A percentile compares a stretch with the other conserved stretches of the same genome.
Evolutionary conservation across 140 eudicot genomes (phyloP).

Genomic region (Bidens hawaiensis): DNA sequence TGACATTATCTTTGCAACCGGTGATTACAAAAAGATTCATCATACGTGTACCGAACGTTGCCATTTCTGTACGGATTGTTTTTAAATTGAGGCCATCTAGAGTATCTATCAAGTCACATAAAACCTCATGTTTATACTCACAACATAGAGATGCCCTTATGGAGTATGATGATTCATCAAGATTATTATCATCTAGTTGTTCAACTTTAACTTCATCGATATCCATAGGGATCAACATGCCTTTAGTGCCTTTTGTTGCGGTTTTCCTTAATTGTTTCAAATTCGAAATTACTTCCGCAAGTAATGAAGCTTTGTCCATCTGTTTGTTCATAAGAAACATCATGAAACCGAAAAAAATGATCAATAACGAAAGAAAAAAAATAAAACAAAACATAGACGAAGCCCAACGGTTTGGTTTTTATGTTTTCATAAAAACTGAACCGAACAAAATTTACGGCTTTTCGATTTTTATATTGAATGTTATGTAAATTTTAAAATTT

Average conservation of each 20-base stretch:
- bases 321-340: conserved; percentile 15
- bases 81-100: conserved; percentile 52
- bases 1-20: conserved; percentile 40
- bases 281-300: conserved; percentile 58
- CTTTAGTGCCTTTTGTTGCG: conserved; percentile 53
- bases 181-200: conserved; percentile 29
- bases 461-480: too few species aligned
- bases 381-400: too few species aligned
- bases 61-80: conserved; percentile 58
- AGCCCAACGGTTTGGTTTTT: too few species aligned
- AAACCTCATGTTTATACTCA: conserved; percentile 58
- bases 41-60: conserved; percentile 71
- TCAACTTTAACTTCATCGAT: conserved; percentile 71
- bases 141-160: conserved; percentile 71
- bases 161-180: conserved; percentile 30
- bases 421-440: too few species aligned
- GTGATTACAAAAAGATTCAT: conserved; percentile 49
- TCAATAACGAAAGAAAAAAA: too few species aligned
- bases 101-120: conserved; percentile 58
- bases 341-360: too few species aligned
- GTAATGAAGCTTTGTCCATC: conserved; percentile 92
- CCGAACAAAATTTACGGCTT: too few species aligned
- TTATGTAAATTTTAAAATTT: too few species aligned
- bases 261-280: conserved; percentile 39
- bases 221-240: conserved; percentile 63